Evolutionary conservation across 441 rosid species (phyloP).

Genomic region (Aleurites moluccanus): DNA sequence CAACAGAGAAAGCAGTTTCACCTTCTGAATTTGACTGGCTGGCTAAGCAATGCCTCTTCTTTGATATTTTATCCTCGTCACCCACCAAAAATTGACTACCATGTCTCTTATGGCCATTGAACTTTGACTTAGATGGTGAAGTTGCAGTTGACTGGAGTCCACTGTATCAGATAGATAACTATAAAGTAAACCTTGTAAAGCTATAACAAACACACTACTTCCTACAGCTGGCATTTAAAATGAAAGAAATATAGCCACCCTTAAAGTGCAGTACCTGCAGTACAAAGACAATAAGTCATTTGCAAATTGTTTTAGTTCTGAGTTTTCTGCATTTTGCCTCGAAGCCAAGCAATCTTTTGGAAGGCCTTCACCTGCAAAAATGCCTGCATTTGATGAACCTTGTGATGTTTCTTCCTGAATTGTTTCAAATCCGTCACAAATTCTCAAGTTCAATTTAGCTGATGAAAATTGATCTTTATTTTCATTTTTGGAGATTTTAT

Average conservation of each 20-base stretch:
- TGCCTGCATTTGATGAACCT: constrained; percentile 36
- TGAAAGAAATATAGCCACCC: neutral
- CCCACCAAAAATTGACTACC: constrained; percentile 42
- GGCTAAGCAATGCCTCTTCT: constrained; percentile 50
- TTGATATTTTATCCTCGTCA: constrained; percentile 41
- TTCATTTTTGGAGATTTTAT: constrained; percentile 35
- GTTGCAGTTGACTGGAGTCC: constrained; percentile 55
- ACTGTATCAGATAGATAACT: constrained; percentile 38
- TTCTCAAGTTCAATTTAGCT: constrained; percentile 26
- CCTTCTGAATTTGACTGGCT: constrained; percentile 33
- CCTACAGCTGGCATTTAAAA: neutral
- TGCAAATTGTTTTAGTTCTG: constrained; percentile 70
- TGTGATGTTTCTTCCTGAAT: constrained; percentile 35
- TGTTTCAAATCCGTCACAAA: constrained; percentile 29
- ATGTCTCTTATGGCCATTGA: constrained; percentile 51
- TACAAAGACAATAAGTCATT: constrained; percentile 81
- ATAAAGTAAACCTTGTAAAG: constrained; percentile 2
- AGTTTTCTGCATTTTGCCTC: constrained; percentile 36
- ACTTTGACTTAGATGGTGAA: constrained; percentile 43
- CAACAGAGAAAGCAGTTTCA: constrained; percentile 29
- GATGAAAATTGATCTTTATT: constrained; percentile 27
- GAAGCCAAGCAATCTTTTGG: constrained; percentile 27
- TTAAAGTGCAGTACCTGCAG: constrained; percentile 61
- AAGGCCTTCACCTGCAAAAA: constrained; percentile 32
- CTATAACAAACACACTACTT: neutral